Evolutionary conservation across 176 grass and related monocot species (phyloP).

Genomic region (Cenchrus fungigraminus): DNA sequence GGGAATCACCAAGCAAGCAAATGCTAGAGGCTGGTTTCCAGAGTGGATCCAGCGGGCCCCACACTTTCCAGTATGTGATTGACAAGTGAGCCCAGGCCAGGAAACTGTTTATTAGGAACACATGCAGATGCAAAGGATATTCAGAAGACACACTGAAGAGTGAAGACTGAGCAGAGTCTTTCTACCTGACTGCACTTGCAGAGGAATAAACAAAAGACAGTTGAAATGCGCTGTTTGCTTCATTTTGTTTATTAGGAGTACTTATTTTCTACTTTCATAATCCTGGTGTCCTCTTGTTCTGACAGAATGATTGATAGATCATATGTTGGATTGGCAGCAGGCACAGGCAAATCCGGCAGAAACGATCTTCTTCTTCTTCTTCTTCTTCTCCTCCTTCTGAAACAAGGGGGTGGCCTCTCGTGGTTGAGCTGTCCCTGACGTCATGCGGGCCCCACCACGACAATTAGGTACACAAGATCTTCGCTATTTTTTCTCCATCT

Average conservation of each 20-base stretch:
- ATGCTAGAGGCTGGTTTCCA: background rate
- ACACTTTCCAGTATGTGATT: background rate
- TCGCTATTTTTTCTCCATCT: background rate
- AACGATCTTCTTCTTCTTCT: background rate
- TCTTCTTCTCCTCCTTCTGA: background rate
- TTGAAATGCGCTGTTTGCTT: background rate
- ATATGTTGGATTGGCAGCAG: background rate
- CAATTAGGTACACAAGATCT: constrained; percentile 13
- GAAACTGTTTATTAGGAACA: background rate
- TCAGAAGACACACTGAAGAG: background rate
- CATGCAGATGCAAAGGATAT: background rate
- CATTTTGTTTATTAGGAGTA: too few relatives aligned
- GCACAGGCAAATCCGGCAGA: background rate
- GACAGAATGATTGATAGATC: constrained; percentile 6
- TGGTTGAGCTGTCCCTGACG: constrained; percentile 48
- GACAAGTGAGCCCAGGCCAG: background rate
- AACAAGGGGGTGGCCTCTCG: constrained; percentile 15
- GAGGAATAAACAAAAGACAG: background rate
- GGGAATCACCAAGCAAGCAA: background rate
- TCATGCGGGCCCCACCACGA: background rate
- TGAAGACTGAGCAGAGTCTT: background rate
- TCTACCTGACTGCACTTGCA: background rate
- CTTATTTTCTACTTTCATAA: background rate
- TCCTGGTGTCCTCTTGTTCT: background rate
- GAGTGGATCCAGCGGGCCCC: constrained; percentile 9